Base-by-base conservation (phyloP, 2,329 filamentous ascomycete species). In the Aspergillus quadrilineatus region DNA sequence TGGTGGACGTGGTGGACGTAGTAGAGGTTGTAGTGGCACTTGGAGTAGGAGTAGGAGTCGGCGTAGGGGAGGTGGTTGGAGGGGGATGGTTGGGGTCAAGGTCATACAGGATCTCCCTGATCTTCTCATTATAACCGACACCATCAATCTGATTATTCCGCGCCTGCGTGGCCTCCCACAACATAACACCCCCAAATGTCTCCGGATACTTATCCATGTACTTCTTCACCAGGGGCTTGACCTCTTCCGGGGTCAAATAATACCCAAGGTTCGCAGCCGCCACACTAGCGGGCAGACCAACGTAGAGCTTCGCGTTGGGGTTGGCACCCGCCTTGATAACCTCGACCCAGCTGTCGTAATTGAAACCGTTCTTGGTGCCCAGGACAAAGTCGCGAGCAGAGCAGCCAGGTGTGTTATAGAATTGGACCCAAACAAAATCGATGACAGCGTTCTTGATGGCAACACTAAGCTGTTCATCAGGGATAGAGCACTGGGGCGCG, bases 151-250 rank as follows among this genome's bases (percentile, higher is more conserved):
- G 54, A 63, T 83, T 83, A 51, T 71, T 70, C 10, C 74, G 68
- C n/a, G 77, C 77, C 9, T 74, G 73, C 1, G 79, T 81, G 4
- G 81, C 80, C 51, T 85, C 82, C 80, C 81, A 85, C 4, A 85
- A 67, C 82, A 85, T 85, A 41, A 84, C 73, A 70, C 84, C 84
- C 41, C 82, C 83, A 60, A 85, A 85, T 1, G 68, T 70, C 22
- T 71, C 55, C 1, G 73, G 68, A 57, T 75, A 73, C 22, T 72
- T 65, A 14, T 65, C 65, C 58, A 74, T 75, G 59, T 77, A 80
- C 42, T 69, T 63, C n/a, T 69, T 61, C 26, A 84, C 69, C 51
- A 85, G 61, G 2, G 65, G 63, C 52, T 77, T 67, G 2, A 77
- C 80, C 57, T 84, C 75, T 1, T 63, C 56, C 0, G 79, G 79